Evolutionary conservation across 306 rosid species (phyloP).

Genomic region (Oxytropis ochrocephala): DNA sequence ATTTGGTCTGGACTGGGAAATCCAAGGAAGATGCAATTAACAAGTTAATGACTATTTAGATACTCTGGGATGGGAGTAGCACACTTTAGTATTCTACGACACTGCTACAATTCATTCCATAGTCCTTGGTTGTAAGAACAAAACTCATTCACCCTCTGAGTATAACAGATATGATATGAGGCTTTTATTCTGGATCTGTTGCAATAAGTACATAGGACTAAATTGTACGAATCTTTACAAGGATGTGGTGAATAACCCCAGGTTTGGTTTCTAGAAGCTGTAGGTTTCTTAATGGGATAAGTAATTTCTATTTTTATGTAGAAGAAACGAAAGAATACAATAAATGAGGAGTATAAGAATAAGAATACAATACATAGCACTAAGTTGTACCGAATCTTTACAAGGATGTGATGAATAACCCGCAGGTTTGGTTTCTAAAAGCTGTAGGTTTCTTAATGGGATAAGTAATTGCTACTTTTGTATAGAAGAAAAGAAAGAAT

Average conservation of each 20-base stretch:
- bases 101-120: background rate
- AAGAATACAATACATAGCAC: no score
- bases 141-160: background rate
- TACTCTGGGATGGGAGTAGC: background rate
- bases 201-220: background rate
- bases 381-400: background rate
- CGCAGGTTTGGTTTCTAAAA: background rate
- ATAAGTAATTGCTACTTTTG: background rate
- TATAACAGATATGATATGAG: background rate
- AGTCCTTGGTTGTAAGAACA: background rate
- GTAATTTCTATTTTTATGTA: background rate
- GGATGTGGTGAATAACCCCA: background rate
- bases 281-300: background rate
- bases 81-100: background rate
- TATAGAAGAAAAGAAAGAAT: background rate
- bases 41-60: background rate
- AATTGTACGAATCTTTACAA: background rate
- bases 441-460: background rate
- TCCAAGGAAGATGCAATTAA: background rate
- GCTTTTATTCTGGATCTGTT: background rate
- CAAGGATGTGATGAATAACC: background rate
- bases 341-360: no score
- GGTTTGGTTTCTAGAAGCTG: background rate
- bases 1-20: background rate
- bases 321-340: background rate